Evolutionary conservation across 768 basidiomycete genomes (phyloP).

Genomic region (Suillus placidus): DNA sequence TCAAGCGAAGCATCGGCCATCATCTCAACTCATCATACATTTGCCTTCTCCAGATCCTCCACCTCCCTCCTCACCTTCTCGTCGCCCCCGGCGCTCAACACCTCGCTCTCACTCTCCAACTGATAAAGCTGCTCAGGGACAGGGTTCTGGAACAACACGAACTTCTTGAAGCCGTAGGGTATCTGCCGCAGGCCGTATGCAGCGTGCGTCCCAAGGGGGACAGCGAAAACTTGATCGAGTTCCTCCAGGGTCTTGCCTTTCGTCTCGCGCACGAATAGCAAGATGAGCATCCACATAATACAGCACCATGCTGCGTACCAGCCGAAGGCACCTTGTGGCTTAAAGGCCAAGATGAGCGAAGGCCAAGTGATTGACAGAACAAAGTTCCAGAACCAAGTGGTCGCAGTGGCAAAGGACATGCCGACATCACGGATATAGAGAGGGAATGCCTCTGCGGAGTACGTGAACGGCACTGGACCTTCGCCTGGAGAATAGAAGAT

Average conservation of each 20-base stretch:
- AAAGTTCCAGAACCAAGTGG: constrained; percentile 65
- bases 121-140: constrained; percentile 42
- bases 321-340: constrained; percentile 70
- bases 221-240: constrained; percentile 49
- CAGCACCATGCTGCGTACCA: constrained; percentile 70
- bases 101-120: constrained; percentile 37
- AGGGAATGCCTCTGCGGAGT: constrained; percentile 92
- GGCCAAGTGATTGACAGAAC: constrained; percentile 74
- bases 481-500: constrained; percentile 83
- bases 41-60: constrained; percentile 14
- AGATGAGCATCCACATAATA: constrained; percentile 55
- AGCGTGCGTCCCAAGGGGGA: constrained; percentile 56
- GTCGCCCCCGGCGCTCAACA: constrained; percentile 13
- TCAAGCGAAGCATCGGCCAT: not conserved
- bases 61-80: constrained; percentile 14
- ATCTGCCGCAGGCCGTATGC: constrained; percentile 59
- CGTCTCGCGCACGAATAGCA: constrained; percentile 71
- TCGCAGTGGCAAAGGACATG: constrained; percentile 71
- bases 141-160: constrained; percentile 39
- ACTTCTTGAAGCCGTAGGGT: constrained; percentile 54
- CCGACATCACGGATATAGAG: constrained; percentile 58
- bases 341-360: constrained; percentile 61
- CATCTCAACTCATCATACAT: not conserved
- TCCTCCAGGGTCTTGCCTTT: constrained; percentile 71
- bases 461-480: constrained; percentile 89